Evolutionary conservation across 1,284 basidiomycete species (phyloP), one percentile per base, ranked within the genome.

Genomic region (Pulchroboletus neoregius): DNA sequence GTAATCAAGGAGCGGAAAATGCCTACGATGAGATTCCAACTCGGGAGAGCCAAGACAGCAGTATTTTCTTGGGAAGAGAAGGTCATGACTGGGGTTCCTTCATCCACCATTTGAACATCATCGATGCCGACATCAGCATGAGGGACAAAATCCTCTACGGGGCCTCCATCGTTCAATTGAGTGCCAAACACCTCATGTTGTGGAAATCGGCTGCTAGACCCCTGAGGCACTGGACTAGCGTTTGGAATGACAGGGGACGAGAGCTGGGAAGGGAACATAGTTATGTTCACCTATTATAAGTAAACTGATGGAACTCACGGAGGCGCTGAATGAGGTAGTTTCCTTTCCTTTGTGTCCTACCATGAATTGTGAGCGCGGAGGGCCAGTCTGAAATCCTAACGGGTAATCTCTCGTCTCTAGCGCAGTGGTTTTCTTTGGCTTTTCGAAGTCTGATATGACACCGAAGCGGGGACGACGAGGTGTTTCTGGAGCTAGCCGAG

Each of bases 1-100:
- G 44, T 20, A 22, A 31, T 37, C 15, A 15, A 39, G 53, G 9
- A 11, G 30, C 36, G 2, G 18, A 34, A 28, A 31, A 45, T 20
- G 57, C 68, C 45, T 56, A 87, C 86, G 71, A 83, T 76, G 23
- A 70, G 68, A 47, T 71, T 74, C 76, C 76, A 79, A 52, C 76
- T 73, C 23, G 73, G 66, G 43, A 68, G 63, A 36, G 68, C 62
- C 22, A 71, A 46, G 13, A 58, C 51, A 27, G 72, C 65, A 23
- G 66, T 27, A 22, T 67, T 65, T 35, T 71, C 71, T 24, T 61
- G 49, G 11, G 46, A 48, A 34, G 48, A 47, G 10, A 39, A 31
- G 0, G 46, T 27, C 33, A 49, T 38, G 22, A 24, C 49, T 20
- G 54, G 52, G 5, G 46, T 45, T 12, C 42, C 44, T 36, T 48